Base-by-base conservation (phyloP, 495 filamentous ascomycete species). In the Astrocystis sublimbata region DNA sequence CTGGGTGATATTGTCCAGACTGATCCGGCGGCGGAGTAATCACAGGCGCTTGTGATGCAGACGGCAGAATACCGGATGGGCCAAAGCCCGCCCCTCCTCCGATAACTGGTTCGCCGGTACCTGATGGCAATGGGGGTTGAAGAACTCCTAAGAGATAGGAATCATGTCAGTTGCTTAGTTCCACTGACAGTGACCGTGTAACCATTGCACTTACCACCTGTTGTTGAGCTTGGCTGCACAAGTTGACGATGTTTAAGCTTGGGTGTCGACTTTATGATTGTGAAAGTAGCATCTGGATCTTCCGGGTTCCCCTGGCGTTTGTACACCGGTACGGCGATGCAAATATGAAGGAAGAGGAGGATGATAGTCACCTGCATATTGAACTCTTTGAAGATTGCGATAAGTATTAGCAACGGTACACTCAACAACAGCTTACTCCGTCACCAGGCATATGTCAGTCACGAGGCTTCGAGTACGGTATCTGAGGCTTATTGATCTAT, bases 271-370 rank as follows among this genome's bases (percentile, higher is more conserved):
- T 3, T 7, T 3, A 7, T 26, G 12, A 12, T 38, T 4, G 4
- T 38, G 51, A 52, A 52, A 35, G 49, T 52, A 0, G 51, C 33
- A 9, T 40, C 4, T 10, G 47, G 31, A 12, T 21, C 30, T 12
- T 52, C 50, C 28, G 30, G 30, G 8, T 51, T 28, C 9, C 17
- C 51, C 33, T 54, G 51, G 19, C 33, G 30, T 2, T 21, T 12
- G 0, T 38, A 23, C 19, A 50, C 13, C 15, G 56, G 56, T 0
- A 21, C 56, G 5, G 56, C 56, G 28, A 35, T 13, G 40, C 43
- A 49, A 23, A 59, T 21, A 19, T 45, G 43, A 15, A 59, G 24
- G 7, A 59, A 19, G 45, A 31, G 31, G 31, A 50, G 56, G 19
- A 35, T 19, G 21, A 58, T n/a, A 13, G 41, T 41, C 2, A 15